Conservation (phyloP, 371 early-diverging fungal species). For the Entomophthora muscae region DNA sequence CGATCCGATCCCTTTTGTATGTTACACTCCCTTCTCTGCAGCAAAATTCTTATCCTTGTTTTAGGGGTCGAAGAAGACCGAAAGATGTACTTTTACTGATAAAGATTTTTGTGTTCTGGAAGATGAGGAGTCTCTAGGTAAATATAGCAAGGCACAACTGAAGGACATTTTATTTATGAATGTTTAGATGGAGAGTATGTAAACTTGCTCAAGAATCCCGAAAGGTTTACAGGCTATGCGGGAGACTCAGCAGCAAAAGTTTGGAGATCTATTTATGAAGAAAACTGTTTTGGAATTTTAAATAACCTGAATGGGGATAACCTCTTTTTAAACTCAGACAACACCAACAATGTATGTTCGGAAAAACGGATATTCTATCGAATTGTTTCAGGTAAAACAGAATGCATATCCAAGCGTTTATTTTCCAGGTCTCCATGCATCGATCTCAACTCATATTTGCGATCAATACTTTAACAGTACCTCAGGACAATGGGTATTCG, state of each 20-base stretch:
- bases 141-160: too few species aligned
- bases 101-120: conserved; percentile 83
- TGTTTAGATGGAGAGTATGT: conserved; percentile 63
- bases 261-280: conserved; percentile 88
- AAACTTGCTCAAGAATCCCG: conserved; percentile 79
- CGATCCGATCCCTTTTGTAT: neutral
- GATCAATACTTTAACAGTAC: conserved; percentile 71
- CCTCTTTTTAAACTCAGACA: neutral
- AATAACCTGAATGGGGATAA: conserved; percentile 27
- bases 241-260: conserved; percentile 74
- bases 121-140: conserved; percentile 47
- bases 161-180: too few species aligned
- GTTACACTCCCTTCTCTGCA: neutral
- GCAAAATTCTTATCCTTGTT: neutral
- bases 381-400: conserved; percentile 58
- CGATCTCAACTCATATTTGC: conserved; percentile 95
- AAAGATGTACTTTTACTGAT: conserved; percentile 41
- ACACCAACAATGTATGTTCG: conserved; percentile 33
- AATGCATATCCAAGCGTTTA: conserved; percentile 2
- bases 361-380: conserved; percentile 89
- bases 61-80: conserved; percentile 10
- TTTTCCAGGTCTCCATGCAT: conserved; percentile 64
- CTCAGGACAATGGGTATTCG: conserved; percentile 67
- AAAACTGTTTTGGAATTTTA: conserved; percentile 81
- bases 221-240: conserved; percentile 90